Evolutionary conservation across 176 grass and related monocot genomes (phyloP), one percentile per base, ranked within the genome.

Genomic region (Paspalum notatum): DNA sequence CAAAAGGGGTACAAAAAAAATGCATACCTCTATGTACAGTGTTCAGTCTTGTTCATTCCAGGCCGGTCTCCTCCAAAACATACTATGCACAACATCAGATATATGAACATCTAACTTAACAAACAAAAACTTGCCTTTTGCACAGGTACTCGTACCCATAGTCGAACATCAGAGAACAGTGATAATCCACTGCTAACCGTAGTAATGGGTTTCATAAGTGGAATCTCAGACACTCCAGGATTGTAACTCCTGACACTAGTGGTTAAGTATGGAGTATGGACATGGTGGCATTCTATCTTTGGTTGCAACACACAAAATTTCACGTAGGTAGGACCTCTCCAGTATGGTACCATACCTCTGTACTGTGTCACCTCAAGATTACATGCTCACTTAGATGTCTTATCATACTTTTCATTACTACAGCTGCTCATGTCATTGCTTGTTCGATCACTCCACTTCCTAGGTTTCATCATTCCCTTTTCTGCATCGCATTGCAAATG

Each of bases 401-500:
- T 79, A 55, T 10, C 74, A 59, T 73, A 27, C 72, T 72, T 67
- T 88, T 51, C 27, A 74, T 79, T 67, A 8, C 27, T 74, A 53
- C 41, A 1, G 27, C 22, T 60, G 62, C 68, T 70, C 46, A 55
- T 22, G 53, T 75, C 48, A 14, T 58, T 86, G 68, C 74, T 71
- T 79, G 55, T 79, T 73, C 49, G 39, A 65, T 59, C 22, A 53
- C 62, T 71, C 26, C 74, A 86, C 43, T 72, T 83, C 38, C 26
- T 18, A 76, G 43, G n/a, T 38, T n/a, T 71, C 56, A 75, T 89
- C 62, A 83, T 58, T 80, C 83, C 54, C 83, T 91, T 78, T 62
- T 91, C 88, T 69, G 83, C 64, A 78, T 68, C 60, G 58, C 75
- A 84, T 61, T 78, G 72, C 48, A 84, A 71, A 52, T 78, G 77